Conservation (phyloP, 495 filamentous ascomycete genomes). For the Neurospora tetrasperma region DNA sequence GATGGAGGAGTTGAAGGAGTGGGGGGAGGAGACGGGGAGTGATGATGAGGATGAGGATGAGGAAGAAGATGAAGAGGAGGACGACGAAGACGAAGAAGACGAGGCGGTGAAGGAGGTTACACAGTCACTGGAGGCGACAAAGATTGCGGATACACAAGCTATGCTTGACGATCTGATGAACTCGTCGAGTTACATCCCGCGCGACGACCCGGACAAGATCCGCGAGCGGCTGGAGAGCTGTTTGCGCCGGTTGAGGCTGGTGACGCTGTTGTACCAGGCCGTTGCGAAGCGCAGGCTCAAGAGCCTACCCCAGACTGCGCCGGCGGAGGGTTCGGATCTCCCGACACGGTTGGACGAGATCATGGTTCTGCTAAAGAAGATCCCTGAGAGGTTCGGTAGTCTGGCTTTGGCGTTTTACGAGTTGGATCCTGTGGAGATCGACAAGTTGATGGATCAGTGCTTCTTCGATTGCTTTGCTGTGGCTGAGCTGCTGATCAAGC, state of each 20-base stretch:
- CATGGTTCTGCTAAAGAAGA: constrained; percentile 26
- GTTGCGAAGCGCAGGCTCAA: constrained; percentile 50
- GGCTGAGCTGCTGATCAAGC: constrained; percentile 32
- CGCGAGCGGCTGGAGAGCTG: constrained; percentile 46
- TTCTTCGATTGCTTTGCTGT: constrained; percentile 39
- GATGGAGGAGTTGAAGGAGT: constrained; percentile 73
- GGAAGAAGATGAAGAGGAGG: constrained; percentile 27
- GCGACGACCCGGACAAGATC: constrained; percentile 44
- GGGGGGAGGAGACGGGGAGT: constrained; percentile 55
- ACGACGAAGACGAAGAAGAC: constrained; percentile 18
- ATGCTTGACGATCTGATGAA: constrained; percentile 49
- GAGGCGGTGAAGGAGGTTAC: constrained; percentile 13
- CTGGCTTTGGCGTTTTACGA: constrained; percentile 41
- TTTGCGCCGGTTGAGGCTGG: constrained; percentile 45
- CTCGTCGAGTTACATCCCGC: constrained; percentile 41
- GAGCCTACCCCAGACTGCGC: constrained; percentile 32
- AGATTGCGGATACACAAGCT: constrained; percentile 26
- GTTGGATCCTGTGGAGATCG: constrained; percentile 34
- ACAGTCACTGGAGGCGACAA: constrained; percentile 10
- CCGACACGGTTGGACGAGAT: constrained; percentile 35
- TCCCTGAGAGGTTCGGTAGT: constrained; percentile 32
- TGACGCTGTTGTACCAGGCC: constrained; percentile 49
- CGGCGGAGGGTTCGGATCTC: constrained; percentile 15
- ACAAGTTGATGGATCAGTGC: constrained; percentile 36
- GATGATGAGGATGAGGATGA: constrained; percentile 39